Evolutionary conservation across 2,329 filamentous ascomycete species (phyloP).

Genomic region (Xylaria sp.): DNA sequence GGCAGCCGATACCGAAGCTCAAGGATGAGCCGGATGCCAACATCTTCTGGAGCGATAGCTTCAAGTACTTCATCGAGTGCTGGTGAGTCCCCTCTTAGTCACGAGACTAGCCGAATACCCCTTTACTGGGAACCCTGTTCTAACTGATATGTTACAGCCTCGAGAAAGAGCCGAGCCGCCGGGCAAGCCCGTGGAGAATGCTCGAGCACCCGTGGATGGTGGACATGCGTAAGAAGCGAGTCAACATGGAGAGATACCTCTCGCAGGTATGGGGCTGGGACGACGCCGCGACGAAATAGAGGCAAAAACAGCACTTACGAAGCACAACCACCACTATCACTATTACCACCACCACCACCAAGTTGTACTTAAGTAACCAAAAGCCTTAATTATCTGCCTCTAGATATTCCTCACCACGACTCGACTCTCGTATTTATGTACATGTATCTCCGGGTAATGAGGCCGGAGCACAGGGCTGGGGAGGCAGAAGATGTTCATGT

Average conservation of each 20-base stretch:
- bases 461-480: not conserved
- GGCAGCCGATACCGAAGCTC: conserved; percentile 90
- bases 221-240: conserved; percentile 92
- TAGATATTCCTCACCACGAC: not conserved
- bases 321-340: not conserved
- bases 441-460: not conserved
- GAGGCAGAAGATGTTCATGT: not conserved
- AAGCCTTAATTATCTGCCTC: not conserved
- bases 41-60: conserved; percentile 94
- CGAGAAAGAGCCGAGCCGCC: conserved; percentile 85
- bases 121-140: conserved; percentile 4
- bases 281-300: conserved; percentile 46
- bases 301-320: conserved; percentile 9
- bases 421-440: not conserved
- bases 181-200: conserved; percentile 98
- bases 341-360: not conserved
- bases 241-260: conserved; percentile 96
- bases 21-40: conserved; percentile 91
- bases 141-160: conserved; percentile 60
- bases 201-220: conserved; percentile 98
- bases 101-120: not conserved
- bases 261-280: conserved; percentile 98
- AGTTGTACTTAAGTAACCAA: not conserved
- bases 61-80: conserved; percentile 99
- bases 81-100: conserved; percentile 67